Evolutionary conservation across 164 flowering plant species (phyloP).

Genomic region (Akebia trifoliata): DNA sequence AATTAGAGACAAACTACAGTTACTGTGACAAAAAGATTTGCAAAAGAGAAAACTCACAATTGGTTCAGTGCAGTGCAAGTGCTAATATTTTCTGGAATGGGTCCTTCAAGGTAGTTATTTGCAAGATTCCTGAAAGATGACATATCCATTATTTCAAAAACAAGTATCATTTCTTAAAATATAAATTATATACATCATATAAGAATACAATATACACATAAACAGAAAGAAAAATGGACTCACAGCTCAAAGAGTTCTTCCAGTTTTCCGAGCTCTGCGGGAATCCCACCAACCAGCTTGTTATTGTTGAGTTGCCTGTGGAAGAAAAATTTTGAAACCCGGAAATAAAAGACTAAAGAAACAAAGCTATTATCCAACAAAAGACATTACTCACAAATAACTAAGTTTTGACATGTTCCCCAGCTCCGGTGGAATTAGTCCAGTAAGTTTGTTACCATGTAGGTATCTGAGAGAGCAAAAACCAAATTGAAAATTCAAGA

Average conservation of each 20-base stretch:
- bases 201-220: too few relatives aligned
- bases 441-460: conserved; percentile 85
- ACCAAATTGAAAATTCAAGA: background rate
- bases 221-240: conserved; percentile 13
- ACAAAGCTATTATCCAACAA: background rate
- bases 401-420: conserved; percentile 95
- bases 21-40: background rate
- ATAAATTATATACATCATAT: too few relatives aligned
- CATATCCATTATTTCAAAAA: background rate
- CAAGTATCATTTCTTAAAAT: too few relatives aligned
- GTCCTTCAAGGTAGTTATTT: conserved; percentile 72
- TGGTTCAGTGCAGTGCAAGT: conserved; percentile 77
- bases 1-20: background rate
- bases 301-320: conserved; percentile 83
- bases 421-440: conserved; percentile 84
- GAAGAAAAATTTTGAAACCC: background rate
- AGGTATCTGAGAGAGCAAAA: conserved; percentile 47
- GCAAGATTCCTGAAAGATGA: conserved; percentile 62
- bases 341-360: background rate
- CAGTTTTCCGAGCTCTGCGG: conserved; percentile 84
- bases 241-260: conserved; percentile 87
- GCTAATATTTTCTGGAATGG: conserved; percentile 52
- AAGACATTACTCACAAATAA: conserved; percentile 56
- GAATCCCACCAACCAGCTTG: conserved; percentile 59
- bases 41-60: conserved; percentile 40